Evolutionary conservation across 2,329 filamentous ascomycete genomes (phyloP).

Genomic region (Fusarium redolens): DNA sequence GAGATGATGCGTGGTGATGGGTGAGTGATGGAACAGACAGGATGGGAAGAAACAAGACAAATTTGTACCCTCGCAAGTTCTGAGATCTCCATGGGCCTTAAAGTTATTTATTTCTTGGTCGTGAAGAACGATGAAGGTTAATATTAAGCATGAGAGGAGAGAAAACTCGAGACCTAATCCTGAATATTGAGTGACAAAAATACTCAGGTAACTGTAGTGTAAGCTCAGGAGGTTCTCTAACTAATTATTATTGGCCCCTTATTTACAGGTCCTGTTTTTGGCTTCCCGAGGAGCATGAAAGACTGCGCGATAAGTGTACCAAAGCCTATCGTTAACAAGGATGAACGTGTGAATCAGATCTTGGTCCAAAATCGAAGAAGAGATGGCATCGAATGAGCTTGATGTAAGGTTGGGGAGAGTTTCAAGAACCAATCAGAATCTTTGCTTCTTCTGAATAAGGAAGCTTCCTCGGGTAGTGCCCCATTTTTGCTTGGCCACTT

Average conservation of each 20-base stretch:
- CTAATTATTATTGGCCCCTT: not conserved
- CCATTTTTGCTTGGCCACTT: not conserved
- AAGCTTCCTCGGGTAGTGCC: not conserved
- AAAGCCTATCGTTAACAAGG: not conserved
- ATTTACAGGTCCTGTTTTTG: not conserved
- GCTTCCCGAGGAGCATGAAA: too few relatives aligned
- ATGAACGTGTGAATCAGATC: not conserved
- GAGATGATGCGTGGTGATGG: too few relatives aligned
- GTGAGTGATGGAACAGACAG: not conserved
- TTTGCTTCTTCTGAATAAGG: not conserved
- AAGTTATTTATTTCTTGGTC: too few relatives aligned
- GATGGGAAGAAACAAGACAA: not conserved
- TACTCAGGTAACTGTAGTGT: not conserved
- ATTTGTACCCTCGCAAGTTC: not conserved
- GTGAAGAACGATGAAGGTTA: not conserved
- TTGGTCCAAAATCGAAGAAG: not conserved
- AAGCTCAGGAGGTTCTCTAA: not conserved
- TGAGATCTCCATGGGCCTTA: too few relatives aligned
- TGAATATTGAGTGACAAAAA: not conserved
- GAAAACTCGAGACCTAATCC: too few relatives aligned
- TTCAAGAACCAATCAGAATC: not conserved
- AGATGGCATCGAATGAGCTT: not conserved
- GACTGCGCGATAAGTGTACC: not conserved
- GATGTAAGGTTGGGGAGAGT: not conserved
- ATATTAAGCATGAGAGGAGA: not conserved